Percentiles rank a stretch among this genome's conserved stretches.
Conservation (phyloP, 306 rosid species). For the Albizia julibrissin region DNA sequence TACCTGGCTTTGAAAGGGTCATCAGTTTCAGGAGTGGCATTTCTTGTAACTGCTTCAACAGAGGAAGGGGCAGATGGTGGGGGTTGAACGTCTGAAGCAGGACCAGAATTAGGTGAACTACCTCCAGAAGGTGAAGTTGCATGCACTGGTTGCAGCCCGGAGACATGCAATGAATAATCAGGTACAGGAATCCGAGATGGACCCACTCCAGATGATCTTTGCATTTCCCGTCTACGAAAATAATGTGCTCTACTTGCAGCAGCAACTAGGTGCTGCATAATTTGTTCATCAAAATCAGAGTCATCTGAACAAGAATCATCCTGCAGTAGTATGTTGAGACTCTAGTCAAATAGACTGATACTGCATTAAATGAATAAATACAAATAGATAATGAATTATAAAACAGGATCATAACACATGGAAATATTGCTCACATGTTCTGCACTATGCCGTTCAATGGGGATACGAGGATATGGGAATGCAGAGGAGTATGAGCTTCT, state of each 20-base stretch:
- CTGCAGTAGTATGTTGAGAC: constrained; percentile 45
- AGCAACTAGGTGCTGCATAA: constrained; percentile 76
- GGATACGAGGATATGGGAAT: constrained; percentile 34
- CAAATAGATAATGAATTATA: constrained; percentile 13
- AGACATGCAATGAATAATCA: constrained; percentile 40
- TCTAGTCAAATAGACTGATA: constrained; percentile 11
- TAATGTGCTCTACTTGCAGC: constrained; percentile 62
- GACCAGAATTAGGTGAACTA: constrained; percentile 47
- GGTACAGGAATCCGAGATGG: constrained; percentile 53
- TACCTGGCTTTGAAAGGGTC: constrained; percentile 60
- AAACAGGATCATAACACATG: constrained; percentile 1
- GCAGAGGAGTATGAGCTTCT: constrained; percentile 48
- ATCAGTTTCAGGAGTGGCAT: constrained; percentile 34
- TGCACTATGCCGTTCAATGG: constrained; percentile 39
- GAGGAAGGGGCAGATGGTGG: constrained; percentile 26
- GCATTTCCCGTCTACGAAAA: constrained; percentile 58
- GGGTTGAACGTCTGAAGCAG: constrained; percentile 38
- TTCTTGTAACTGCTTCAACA: constrained; percentile 30
- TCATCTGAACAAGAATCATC: constrained; percentile 68
- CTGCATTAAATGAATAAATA: constrained; percentile 16
- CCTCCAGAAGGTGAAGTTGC: constrained; percentile 42
- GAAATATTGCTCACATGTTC: constrained; percentile 55
- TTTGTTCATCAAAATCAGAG: constrained; percentile 67
- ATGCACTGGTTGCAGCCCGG: constrained; percentile 37
- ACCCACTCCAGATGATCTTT: constrained; percentile 57